These are phyloP conservation scores for Trichoderma citrinoviride DNA, from an alignment of 2,329 filamentous ascomycete genomes.

Conservation along the genomic window DNA sequence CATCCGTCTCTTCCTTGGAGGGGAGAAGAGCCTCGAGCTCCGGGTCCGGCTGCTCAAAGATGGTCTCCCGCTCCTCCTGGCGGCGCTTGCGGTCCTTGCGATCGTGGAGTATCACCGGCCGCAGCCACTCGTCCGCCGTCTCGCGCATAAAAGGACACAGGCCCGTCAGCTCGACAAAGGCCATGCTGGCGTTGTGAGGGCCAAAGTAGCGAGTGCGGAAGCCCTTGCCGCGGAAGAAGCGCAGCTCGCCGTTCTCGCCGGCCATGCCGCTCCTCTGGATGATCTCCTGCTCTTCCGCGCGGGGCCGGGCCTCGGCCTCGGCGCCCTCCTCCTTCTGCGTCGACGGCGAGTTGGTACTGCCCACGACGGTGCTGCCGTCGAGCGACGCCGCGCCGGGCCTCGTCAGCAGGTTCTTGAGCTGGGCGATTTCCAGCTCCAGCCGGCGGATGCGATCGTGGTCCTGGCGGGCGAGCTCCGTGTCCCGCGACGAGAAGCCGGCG, in stretches of 20 bases:
- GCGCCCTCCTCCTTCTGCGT: slow-evolving; percentile 44
- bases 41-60: slow-evolving; percentile 47
- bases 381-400: slow-evolving; percentile 44
- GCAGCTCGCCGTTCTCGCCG: slow-evolving; percentile 52
- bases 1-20: slow-evolving; percentile 47
- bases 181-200: slow-evolving; percentile 59
- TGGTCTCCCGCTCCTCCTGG: slow-evolving; percentile 51
- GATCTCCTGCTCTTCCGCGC: slow-evolving; percentile 40
- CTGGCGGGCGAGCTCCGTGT: slow-evolving; percentile 40
- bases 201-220: slow-evolving; percentile 61
- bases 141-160: slow-evolving; percentile 61
- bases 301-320: slow-evolving; percentile 35
- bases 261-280: slow-evolving; percentile 41
- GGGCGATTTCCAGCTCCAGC: slow-evolving; percentile 57
- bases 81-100: slow-evolving; percentile 56
- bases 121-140: slow-evolving; percentile 60
- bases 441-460: slow-evolving; percentile 59
- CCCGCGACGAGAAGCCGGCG: slow-evolving; percentile 35
- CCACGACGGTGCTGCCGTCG: slow-evolving; percentile 52
- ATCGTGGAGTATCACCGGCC: slow-evolving; percentile 54
- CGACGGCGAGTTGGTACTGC: slow-evolving; percentile 44
- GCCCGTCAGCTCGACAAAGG: slow-evolving; percentile 57
- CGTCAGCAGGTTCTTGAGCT: slow-evolving; percentile 52
- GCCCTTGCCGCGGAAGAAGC: slow-evolving; percentile 57
- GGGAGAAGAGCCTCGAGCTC: slow-evolving; percentile 52